Base-by-base conservation (phyloP, 2,329 filamentous ascomycete genomes). In the Penicillium sp. region DNA sequence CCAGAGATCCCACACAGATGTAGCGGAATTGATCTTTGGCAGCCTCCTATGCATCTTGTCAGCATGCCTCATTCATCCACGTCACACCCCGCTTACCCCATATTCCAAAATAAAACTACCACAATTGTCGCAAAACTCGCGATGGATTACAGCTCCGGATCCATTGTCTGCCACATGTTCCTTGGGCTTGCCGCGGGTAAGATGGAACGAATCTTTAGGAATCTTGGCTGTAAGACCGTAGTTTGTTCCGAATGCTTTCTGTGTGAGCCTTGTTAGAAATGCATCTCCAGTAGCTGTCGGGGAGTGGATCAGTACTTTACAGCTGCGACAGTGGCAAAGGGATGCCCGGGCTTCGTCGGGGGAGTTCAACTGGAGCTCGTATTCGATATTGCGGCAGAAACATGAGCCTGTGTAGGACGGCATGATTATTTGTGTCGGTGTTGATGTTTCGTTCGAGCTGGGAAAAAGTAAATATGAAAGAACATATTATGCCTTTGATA, bases 151-250 rank as follows among this genome's bases (percentile, higher is more conserved):
- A 1, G 64, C 65, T 1, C 76, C 77, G n/a, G 69, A 70, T 2
- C 76, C 78, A 53, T 81, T 80, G 47, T 79, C 77, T 0, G 69
- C 71, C 25, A 71, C 72, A 57, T 79, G 76, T 23, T 75, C 66
- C 44, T 74, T 73, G 3, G 75, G 61, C 27, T 56, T 54, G 0
- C 74, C 75, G 10, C 60, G 41, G 0, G 64, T 73, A 42, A 79
- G 66, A 9, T 54, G 61, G 46, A 79, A 73, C 0, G 72, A 54
- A 3, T 73, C 67, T 23, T 72, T 68, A 13, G 77, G 71, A 6
- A 80, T 66, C 59, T 78, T 79, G 3, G 75, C 72, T 1, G 78
- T 80, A 13, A 81, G 65, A 12, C 78, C 78, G 59, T 76, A 79
- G 43, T 75, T 74, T 25, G 72, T 68, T 6, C 77, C 76, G 42